A percentile compares a stretch with the other conserved stretches of the same genome.
Evolutionary conservation across 805 yeast genomes (phyloP).

Genomic region (Spathaspora arborariae): DNA sequence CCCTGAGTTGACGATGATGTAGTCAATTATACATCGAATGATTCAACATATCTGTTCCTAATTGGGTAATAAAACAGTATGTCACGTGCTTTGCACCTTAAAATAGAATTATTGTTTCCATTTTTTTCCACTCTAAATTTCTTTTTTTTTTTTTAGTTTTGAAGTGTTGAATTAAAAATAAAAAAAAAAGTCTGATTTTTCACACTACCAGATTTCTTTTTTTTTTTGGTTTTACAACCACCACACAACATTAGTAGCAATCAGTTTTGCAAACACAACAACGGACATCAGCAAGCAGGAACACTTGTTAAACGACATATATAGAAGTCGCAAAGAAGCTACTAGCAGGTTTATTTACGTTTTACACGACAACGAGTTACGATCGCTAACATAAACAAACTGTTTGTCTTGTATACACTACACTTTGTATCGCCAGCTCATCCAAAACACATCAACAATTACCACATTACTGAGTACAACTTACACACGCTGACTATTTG

Average conservation of each 20-base stretch:
- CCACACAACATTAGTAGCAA: not conserved
- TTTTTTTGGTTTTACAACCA: not conserved
- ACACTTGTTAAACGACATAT: not conserved
- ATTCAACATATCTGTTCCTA: too few relatives aligned
- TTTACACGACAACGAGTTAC: not conserved
- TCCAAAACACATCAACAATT: not conserved
- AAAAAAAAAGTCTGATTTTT: not conserved
- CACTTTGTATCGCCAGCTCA: not conserved
- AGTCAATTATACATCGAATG: too few relatives aligned
- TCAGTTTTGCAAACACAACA: not conserved
- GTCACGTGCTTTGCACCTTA: not conserved
- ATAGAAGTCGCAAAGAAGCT: not conserved
- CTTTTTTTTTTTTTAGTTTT: not conserved
- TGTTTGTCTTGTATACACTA: not conserved
- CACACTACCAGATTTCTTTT: not conserved
- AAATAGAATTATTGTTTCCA: not conserved
- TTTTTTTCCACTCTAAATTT: not conserved
- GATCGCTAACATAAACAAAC: not conserved
- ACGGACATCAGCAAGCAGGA: not conserved
- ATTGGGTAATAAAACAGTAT: not conserved
- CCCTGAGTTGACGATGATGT: too few relatives aligned
- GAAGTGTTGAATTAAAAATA: not conserved
- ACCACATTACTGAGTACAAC: too few relatives aligned
- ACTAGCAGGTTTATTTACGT: not conserved
- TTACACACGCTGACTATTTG: too few relatives aligned